Base-by-base conservation (phyloP, 139 green algal species). In the Chlamydomonas sp. region DNA sequence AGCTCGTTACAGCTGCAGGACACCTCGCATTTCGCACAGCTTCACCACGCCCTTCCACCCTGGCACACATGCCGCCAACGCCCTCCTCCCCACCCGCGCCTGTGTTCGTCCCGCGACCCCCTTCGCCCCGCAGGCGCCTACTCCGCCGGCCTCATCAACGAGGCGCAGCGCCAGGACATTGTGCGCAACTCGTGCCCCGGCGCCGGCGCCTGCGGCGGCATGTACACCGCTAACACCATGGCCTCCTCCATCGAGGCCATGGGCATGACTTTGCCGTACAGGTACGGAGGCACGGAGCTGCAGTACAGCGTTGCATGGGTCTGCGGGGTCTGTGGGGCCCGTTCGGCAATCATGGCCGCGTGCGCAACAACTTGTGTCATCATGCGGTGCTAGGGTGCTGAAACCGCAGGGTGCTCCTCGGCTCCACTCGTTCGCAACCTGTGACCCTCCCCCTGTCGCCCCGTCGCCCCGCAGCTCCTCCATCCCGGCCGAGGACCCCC, bases 151-250 rank as follows among this genome's bases (percentile, higher is more conserved):
- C 82, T 97, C 5, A 97, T 99, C 77, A 91, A 60, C 61, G 97
- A 99, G 91, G 93, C 96, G 71, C 76, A 97, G 92, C 94, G 98
- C 10, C 90, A 90, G 17, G 96, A 99, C 92, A 97, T 99, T 73
- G 96, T 99, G 82, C 94, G 95, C 77, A 95, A 98, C 90, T 92
- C 96, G 1, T 99, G 97, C 93, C 97, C 97, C 5, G 97, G 97
- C 61, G 92, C 97, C 12, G 97, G 96, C 69, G 96, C 94, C 6
- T 97, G 96, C 83, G 95, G 96, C 18, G 97, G 97, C 88, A 99
- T 99, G 98, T 99, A 99, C 96, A 99, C 98, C 58, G 98, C 98
- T 89, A 99, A 99, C 95, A 99, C 98, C 63, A 99, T 99, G 98
- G 96, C 98, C 17, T 96, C 83, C n/a, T 95, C 95, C 74, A 99